Evolutionary conservation across 192 early-diverging fungal genomes (phyloP), one percentile per base, ranked within the genome.

Genomic region (Coemansia sp.): DNA sequence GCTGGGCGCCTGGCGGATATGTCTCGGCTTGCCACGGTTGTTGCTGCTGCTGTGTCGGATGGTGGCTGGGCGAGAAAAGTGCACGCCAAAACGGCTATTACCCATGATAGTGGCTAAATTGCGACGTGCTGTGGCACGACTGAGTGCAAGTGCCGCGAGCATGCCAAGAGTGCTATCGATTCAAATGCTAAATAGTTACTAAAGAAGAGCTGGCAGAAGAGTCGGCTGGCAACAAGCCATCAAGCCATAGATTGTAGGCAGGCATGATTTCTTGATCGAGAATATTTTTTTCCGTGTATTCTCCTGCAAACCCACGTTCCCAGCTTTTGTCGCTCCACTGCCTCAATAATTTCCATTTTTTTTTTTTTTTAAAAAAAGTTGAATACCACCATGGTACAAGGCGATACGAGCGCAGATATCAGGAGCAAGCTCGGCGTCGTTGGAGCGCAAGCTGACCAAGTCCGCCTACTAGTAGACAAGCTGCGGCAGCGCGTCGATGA

Each of bases 401-500:
- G 39, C 8, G 61, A 64, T 25, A 55, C 34, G 5, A 31, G 38
- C n/a, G 33, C 42, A n/a, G 69, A 35, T 7, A 58, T 76, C 12
- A 65, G 67, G 20, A 59, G 34, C 35, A 57, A 62, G 42, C 76
- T 83, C 18, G 53, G 62, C 9, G 56, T 62, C 13, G 42, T 83
- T 16, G 57, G 59, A 14, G 52, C 71, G 36, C 75, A 83, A 60
- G 80, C 80, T 11, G 64, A 71, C 56, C 80, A 83, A 31, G 70
- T 83, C 25, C 72, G 76, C 45, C 62, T 69, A 55, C 63, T 83
- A 26, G 63, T 83, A 9, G 80, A 77, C 59, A 72, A 66, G 59
- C 72, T 77, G 42, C 64, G 69, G 23, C 59, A 76, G 59, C 68
- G 88, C 16, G 68, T 90, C 6, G 68, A 73, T 14, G 59, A 77